Evolutionary conservation across 148 eudicot genomes (phyloP), one percentile per base, ranked within the genome.

Genomic region (Rhododendron griersonianum): DNA sequence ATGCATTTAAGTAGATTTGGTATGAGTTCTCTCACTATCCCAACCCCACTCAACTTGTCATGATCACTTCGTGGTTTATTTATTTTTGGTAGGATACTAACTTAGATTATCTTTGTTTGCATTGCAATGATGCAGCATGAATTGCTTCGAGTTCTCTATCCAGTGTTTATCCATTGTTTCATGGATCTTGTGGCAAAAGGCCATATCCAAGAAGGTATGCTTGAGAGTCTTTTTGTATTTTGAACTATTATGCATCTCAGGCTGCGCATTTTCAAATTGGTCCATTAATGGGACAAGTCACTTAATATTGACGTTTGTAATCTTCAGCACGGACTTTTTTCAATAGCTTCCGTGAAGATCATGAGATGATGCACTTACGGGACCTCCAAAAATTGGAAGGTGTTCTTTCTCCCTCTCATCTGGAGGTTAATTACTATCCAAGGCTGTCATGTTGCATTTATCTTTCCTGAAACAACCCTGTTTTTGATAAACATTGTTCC

Each of bases 111-210:
- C 84, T 73, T 44, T 13, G 41, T 55, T 85, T 87, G 55, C 65
- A 11, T 87, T 82, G 44, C 30, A 57, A 53, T 41, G 86, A 25
- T 87, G 88, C 97, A 96, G 98, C 99, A 95, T 85, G 99, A 97
- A 88, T 92, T 97, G 91, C 92, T 97, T 81, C 95, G 98, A 74
- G 96, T 97, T 76, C 95, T 97, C 84, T 97, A 97, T 90, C 98
- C 99, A 83, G 98, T 95, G 71, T 97, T 94, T 91, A 85, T 97
- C 65, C 98, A 97, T 88, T 96, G 94, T 87, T 97, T 95, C 92
- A 97, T 97, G 99, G 98, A 97, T 91, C 98, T 97, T 86, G 93
- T 97, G 84, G 98, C 99, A 13, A 95, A 93, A 87, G 98, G 99
- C 79, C 93, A 97, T 81, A 89, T 97, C 87, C 95, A 90, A 84